Evolutionary conservation across 2,329 filamentous ascomycete genomes (phyloP), one percentile per base, ranked within the genome.

Genomic region (Colletotrichum sp.): DNA sequence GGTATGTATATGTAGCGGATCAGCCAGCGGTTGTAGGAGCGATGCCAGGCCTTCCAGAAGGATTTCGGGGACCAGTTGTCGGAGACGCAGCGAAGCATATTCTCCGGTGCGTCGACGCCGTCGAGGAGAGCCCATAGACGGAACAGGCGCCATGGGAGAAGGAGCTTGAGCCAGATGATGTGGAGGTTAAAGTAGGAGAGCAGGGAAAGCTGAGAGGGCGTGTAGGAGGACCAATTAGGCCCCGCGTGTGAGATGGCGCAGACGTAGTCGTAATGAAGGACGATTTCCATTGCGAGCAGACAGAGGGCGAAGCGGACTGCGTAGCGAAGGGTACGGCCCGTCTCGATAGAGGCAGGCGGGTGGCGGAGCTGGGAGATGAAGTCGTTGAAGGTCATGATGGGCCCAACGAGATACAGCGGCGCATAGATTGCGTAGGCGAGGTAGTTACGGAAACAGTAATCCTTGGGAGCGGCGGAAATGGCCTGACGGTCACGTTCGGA

Each of bases 131-230:
- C 89, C 97, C 97, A 99, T n/a, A 99, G 91, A 6, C 97, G 94
- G 90, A 98, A 98, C 82, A 98, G 93, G n/a, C 97, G 94, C 96
- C 96, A 99, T 1, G 97, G 97, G 9, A 99, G 91, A 6, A 99
- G 91, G 2, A 99, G 91, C 83, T 99, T 99, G 61, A 99, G 89
- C 97, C 97, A 99, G 82, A 99, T 97, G 81, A 98, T 92, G 85
- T 98, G 95, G 15, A 99, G 92, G 83, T 98, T 98, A 87, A 98
- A 97, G 86, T 94, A 98, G 47, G 95, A 97, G 15, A 99, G 90
- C 86, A 99, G 92, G 80, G 92, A 94, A 57, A 99, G 91, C 82
- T 99, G 95, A 58, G 94, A 93, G 0, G 97, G 93, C 0, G 95
- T 94, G 85, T 98, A 98, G 29, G 92, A 86, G 33, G 88, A 87